Base-by-base conservation (phyloP, 345 rosid genomes). In the Hevea brasiliensis region DNA sequence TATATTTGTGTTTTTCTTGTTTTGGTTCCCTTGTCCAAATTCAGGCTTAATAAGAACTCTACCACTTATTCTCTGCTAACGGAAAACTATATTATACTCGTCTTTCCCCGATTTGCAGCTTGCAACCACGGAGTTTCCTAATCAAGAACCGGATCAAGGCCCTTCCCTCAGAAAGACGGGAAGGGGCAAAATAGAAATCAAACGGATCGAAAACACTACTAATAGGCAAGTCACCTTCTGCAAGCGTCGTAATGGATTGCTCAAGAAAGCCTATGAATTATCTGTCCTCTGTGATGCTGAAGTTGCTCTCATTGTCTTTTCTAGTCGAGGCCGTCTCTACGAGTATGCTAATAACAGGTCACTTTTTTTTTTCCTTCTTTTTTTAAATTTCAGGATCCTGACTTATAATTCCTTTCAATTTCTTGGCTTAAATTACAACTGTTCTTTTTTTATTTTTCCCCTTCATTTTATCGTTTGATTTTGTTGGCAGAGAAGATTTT, bases 151-250 rank as follows among this genome's bases (percentile, higher is more conserved):
- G 40, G 92, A 84, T 32, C 37, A 32, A 79, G 70, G 70, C 56
- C 70, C 70, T 66, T 66, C 70, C 70, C 70, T 47, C 13, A 66
- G 70, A 13, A 66, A 47, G 26, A 13, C 57, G 53, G 70, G 70
- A 47, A 87, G 97, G 83, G 95, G 97, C 3, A 92, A 92, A 76
- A 85, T 92, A 42, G 95, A 86, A 86, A 92, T 92, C 26, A 90
- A 88, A 79, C 76, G 97, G 77, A 90, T 92, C 72, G 95, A 89
- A 72, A 92, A 86, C 86, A 80, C 95, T 2, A 88, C 97, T 6
- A 92, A 87, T 68, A 83, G 97, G 21, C 97, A 90, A 73, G 97
- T 92, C 58, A 92, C 97, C 77, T 92, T 92, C 87, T 92, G 97
- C 61, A 89, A 92, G 77, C 77, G 95, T 63, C 84, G 97, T 42